Base-by-base conservation (phyloP, 805 yeast species). In the Lachancea thermotolerans region DNA sequence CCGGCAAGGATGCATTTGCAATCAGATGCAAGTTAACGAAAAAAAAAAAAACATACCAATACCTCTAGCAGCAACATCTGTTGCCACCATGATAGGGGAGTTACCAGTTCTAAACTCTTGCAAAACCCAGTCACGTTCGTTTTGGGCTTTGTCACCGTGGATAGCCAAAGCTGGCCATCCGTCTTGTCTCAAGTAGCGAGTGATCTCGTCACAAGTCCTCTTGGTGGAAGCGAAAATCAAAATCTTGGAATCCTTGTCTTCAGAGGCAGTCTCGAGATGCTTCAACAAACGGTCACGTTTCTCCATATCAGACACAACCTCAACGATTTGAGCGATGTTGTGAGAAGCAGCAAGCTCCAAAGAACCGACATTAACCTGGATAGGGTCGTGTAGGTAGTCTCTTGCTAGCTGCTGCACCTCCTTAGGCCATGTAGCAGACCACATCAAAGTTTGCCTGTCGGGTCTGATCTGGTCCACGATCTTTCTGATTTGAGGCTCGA, bases 401-500 rank as follows among this genome's bases (percentile, higher is more conserved):
- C 83, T 78, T 55, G 97, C 95, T 64, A 93, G 77, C 56, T 81
- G 76, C 75, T 91, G 95, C 53, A 93, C 98, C 69, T 88, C 95
- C 78, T 90, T 91, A 60, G 99, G 99, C 99, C 99, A 93, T 46
- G 99, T 93, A 57, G 99, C 99, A 51, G 98, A 91, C 98, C 98
- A 93, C 97, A 93, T 88, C 60, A 91, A 77, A 50, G 99, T 93
- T 75, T 93, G 99, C 77, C 98, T 89, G 70, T 93, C 99, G 51
- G 99, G 99, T 75, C 99, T 86, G 67, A 93, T 93, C 77, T 91
- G 98, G 60, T 84, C 90, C 56, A 93, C 91, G 69, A 93, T 93
- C 73, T 91, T 91, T 78, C 99, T 83, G 70, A 93, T 93, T 78
- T 91, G 98, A 57, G 98, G 98, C 77, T 93, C 99, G 69, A 93